These are phyloP conservation scores for Diplotaxis tenuifolia DNA, from an alignment of 345 rosid genomes.

Conservation along the genomic window DNA sequence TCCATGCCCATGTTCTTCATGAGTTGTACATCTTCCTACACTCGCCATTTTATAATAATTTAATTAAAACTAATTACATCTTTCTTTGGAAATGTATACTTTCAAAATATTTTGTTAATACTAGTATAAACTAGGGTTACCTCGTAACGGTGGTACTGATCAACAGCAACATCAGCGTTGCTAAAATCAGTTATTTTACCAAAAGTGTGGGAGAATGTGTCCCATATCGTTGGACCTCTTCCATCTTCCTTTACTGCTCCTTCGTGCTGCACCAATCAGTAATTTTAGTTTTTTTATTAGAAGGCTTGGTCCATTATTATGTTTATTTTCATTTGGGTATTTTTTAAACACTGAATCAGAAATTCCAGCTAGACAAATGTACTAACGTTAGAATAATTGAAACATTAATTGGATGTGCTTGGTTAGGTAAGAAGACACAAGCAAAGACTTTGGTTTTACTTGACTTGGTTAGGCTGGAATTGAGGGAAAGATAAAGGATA, in stretches of 20 bases:
- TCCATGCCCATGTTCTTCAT: constrained; percentile 98
- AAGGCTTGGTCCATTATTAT: not conserved
- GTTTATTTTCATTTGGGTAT: not conserved
- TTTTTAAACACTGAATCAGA: not conserved
- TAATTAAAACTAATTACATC: not conserved
- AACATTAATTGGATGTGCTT: constrained; percentile 16
- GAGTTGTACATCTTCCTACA: constrained; percentile 75
- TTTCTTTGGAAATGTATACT: no score
- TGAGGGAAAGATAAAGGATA: not conserved
- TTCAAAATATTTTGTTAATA: no score
- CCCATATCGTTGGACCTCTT: constrained; percentile 89
- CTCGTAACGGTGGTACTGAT: constrained; percentile 78
- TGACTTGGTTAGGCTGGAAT: constrained; percentile 4
- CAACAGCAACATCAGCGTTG: constrained; percentile 88
- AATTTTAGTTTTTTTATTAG: not conserved
- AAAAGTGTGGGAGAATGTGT: constrained; percentile 65
- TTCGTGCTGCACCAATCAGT: constrained; percentile 53
- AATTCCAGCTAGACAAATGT: not conserved
- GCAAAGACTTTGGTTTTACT: constrained; percentile 7
- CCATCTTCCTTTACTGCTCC: constrained; percentile 92
- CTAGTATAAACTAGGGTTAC: constrained; percentile 39
- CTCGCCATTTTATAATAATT: constrained; percentile 1
- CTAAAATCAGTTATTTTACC: constrained; percentile 68
- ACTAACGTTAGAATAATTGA: not conserved
- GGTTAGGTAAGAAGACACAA: constrained; percentile 17